A percentile compares a stretch with the other conserved stretches of the same genome.
These are phyloP conservation scores for Ogataea methylovora DNA, from an alignment of 805 yeast species.

Conservation along the genomic window DNA sequence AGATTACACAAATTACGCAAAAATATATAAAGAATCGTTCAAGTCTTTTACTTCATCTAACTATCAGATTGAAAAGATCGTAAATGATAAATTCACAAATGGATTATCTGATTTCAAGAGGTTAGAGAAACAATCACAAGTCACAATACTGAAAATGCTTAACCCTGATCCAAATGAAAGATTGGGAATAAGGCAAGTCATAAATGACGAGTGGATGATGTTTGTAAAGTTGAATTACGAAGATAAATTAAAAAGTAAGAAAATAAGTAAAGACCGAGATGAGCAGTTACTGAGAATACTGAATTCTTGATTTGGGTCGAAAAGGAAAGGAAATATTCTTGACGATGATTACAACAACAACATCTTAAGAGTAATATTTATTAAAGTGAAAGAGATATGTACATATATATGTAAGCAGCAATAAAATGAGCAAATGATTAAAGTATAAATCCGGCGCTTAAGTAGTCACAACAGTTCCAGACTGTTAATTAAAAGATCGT, in stretches of 20 bases:
- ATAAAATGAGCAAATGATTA: no score
- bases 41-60: no score
- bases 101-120: constrained; percentile 5
- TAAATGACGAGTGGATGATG: constrained; percentile 24
- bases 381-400: no score
- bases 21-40: constrained; percentile 1
- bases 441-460: no score
- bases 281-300: constrained; percentile 18
- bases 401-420: no score
- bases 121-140: constrained; percentile 7
- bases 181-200: constrained; percentile 10
- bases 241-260: constrained; percentile 6
- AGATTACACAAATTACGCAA: constrained; percentile 11
- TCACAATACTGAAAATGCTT: constrained; percentile 18
- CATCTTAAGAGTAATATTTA: no score
- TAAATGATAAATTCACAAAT: neutral
- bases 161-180: constrained; percentile 22
- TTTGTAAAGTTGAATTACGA: constrained; percentile 15
- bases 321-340: no score
- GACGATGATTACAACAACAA: no score
- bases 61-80: no score
- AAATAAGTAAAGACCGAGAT: constrained; percentile 6
- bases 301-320: constrained; percentile 3
- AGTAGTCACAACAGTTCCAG: no score
- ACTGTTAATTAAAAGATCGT: no score